A percentile compares a stretch with the other conserved stretches of the same genome.
phyloP scores from a whole-genome alignment of 202 grass and related monocot genomes.

The Cymbopogon flexuosus region DNA sequence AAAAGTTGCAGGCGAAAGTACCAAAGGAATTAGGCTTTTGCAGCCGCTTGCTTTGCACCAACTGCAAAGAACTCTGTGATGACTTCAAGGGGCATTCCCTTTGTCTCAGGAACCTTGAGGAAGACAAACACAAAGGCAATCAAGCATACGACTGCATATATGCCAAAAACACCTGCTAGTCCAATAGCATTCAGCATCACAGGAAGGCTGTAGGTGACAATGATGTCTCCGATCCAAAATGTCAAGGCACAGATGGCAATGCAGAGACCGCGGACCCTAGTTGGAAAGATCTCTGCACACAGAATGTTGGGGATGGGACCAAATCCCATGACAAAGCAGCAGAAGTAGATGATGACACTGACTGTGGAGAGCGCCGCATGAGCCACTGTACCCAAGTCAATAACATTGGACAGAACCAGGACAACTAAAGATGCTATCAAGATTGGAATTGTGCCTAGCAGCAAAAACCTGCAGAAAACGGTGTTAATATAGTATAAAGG shows the following conservation, averaged over 20 bases:
- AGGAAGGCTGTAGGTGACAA: constrained; percentile 77
- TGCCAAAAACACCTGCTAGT: constrained; percentile 72
- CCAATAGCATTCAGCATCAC: constrained; percentile 71
- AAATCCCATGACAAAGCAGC: constrained; percentile 76
- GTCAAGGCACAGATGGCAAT: constrained; percentile 73
- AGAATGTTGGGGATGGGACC: constrained; percentile 81
- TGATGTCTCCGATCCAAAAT: constrained; percentile 71
- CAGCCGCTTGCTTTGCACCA: constrained; percentile 50
- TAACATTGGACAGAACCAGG: constrained; percentile 57
- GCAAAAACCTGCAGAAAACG: constrained; percentile 50
- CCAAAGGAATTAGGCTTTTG: constrained; percentile 36
- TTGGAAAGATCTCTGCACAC: constrained; percentile 75
- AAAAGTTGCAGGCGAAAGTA: constrained; percentile 1
- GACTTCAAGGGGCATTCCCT: constrained; percentile 93
- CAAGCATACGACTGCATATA: constrained; percentile 63
- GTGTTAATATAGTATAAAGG: neutral
- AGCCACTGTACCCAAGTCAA: constrained; percentile 49
- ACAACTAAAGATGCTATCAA: constrained; percentile 55
- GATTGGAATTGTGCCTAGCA: constrained; percentile 65
- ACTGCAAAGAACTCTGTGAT: constrained; percentile 84
- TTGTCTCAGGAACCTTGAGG: constrained; percentile 88
- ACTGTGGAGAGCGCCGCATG: constrained; percentile 61
- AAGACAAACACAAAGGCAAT: constrained; percentile 70
- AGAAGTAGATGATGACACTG: constrained; percentile 70
- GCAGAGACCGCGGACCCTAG: constrained; percentile 76